These are phyloP conservation scores for Camellia sinensis DNA, from an alignment of 148 eudicot genomes.

Conservation along the genomic window DNA sequence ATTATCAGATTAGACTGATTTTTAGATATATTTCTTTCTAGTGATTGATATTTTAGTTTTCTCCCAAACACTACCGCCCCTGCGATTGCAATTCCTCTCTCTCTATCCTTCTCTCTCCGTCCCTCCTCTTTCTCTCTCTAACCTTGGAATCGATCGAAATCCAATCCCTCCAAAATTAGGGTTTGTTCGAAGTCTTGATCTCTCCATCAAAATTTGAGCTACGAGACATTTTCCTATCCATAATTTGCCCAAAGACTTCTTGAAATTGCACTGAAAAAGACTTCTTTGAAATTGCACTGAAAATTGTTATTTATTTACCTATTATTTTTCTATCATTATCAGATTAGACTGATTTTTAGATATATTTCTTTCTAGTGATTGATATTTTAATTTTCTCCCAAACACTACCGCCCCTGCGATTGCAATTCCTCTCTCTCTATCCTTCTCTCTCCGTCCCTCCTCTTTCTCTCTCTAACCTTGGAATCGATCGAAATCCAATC, in stretches of 20 bases:
- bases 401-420: constrained; percentile 9
- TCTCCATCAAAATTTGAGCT: too few species aligned
- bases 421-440: neutral
- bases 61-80: constrained; percentile 6
- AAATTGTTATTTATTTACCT: too few species aligned
- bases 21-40: too few species aligned
- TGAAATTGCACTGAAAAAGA: too few species aligned
- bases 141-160: constrained; percentile 1
- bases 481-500: constrained; percentile 11
- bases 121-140: neutral
- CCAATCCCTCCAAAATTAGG: constrained; percentile 7
- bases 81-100: constrained; percentile 5
- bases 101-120: neutral
- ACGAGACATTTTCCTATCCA: too few species aligned
- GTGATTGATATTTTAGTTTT: neutral
- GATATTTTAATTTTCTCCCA: neutral
- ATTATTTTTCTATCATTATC: too few species aligned
- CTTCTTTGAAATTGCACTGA: too few species aligned
- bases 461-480: neutral
- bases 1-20: too few species aligned
- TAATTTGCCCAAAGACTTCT: too few species aligned
- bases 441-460: neutral
- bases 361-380: neutral
- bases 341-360: too few species aligned
- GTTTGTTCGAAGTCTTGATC: constrained; percentile 1